These are phyloP conservation scores for Penicillium simplicissimum DNA, from an alignment of 495 filamentous ascomycete species.

Conservation along the genomic window DNA sequence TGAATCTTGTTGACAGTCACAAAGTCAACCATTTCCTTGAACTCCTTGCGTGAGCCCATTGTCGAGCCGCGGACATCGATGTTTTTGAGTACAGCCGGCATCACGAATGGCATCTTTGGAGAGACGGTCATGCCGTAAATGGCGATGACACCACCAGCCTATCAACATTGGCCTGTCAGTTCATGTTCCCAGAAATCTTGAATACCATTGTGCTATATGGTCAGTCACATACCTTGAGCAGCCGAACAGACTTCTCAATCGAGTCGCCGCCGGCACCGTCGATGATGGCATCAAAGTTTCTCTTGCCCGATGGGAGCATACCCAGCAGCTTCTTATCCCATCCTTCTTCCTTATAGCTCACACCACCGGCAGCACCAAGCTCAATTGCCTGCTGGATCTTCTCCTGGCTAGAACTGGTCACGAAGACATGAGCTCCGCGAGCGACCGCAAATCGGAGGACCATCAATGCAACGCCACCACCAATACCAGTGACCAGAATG, in stretches of 20 bases:
- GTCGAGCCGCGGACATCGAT: conserved; percentile 71
- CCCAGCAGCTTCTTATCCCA: conserved; percentile 69
- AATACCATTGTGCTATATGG: neutral
- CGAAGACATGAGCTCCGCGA: conserved; percentile 64
- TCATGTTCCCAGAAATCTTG: neutral
- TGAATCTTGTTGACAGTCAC: conserved; percentile 61
- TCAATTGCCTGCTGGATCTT: conserved; percentile 65
- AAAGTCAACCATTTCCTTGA: conserved; percentile 74
- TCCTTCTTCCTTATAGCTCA: conserved; percentile 61
- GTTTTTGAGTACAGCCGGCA: conserved; percentile 73
- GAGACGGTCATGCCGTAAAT: conserved; percentile 78
- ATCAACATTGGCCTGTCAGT: neutral
- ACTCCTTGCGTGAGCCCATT: conserved; percentile 77
- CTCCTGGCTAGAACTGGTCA: conserved; percentile 62
- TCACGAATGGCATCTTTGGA: conserved; percentile 70
- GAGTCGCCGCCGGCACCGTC: conserved; percentile 79
- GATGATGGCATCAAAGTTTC: conserved; percentile 67
- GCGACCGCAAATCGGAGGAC: conserved; percentile 69
- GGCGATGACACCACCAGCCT: conserved; percentile 65
- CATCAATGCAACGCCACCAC: conserved; percentile 74
- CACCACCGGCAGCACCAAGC: conserved; percentile 69
- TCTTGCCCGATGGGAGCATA: conserved; percentile 55
- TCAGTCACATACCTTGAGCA: conserved; percentile 53
- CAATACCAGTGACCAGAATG: conserved; percentile 75
- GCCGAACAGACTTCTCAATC: conserved; percentile 54